These are phyloP conservation scores for Petrea volubilis DNA, from an alignment of 257 asterid species.

Conservation along the genomic window DNA sequence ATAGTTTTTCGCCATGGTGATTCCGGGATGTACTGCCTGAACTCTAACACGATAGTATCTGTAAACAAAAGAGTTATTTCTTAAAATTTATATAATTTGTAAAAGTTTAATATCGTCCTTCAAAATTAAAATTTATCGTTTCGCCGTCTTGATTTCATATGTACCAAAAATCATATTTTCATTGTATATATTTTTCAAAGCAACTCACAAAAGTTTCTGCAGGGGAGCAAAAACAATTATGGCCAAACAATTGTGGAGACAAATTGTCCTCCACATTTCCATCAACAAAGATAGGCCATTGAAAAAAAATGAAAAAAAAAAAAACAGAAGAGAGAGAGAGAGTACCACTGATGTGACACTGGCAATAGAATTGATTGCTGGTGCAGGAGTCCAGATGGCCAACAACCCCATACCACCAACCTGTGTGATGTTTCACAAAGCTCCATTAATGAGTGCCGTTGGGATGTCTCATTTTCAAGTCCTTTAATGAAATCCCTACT, in stretches of 20 bases:
- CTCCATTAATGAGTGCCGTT: conserved; percentile 38
- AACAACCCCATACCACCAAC: conserved; percentile 99
- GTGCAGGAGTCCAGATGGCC: conserved; percentile 81
- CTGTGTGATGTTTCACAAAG: conserved; percentile 44
- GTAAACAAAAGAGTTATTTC: not conserved
- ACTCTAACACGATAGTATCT: conserved; percentile 75
- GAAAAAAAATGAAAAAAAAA: not conserved
- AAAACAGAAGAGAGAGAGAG: not conserved
- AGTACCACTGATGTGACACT: conserved; percentile 67
- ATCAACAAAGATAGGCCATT: too few species aligned
- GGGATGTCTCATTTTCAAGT: conserved; percentile 16
- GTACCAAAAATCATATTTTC: not conserved
- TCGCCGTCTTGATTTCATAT: too few species aligned
- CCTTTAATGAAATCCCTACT: not conserved
- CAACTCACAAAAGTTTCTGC: not conserved
- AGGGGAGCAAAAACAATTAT: not conserved
- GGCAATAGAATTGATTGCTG: conserved; percentile 55
- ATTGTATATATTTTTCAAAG: not conserved
- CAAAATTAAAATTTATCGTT: too few species aligned
- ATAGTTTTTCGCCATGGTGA: conserved; percentile 71
- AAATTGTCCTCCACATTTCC: too few species aligned
- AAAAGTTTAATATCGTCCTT: too few species aligned
- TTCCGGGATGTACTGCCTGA: conserved; percentile 65
- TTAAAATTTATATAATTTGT: too few species aligned
- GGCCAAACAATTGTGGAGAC: conserved; percentile 5